These are phyloP conservation scores for Nitzschia sp. DNA, from an alignment of 108 stramenopile species.

Conservation along the genomic window DNA sequence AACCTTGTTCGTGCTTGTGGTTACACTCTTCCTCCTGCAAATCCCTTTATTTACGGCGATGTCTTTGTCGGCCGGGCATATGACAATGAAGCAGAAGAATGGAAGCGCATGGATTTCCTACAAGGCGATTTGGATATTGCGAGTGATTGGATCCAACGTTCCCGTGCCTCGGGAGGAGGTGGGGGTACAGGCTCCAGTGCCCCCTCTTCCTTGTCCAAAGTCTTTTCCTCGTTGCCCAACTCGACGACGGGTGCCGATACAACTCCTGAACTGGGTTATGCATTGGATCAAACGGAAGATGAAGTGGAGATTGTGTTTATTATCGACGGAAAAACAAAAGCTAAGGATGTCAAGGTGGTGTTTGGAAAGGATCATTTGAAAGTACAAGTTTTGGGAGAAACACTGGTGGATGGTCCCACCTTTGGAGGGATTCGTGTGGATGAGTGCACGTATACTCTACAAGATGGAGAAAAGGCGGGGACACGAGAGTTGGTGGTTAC, in stretches of 20 bases:
- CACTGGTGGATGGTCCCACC: conserved; percentile 45
- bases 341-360: conserved; percentile 63
- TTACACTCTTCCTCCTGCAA: conserved; percentile 29
- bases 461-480: conserved; percentile 38
- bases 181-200: conserved; percentile 47
- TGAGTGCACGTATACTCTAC: conserved; percentile 66
- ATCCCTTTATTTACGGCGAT: conserved; percentile 62
- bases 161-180: conserved; percentile 52
- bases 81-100: conserved; percentile 71
- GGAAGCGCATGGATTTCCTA: conserved; percentile 66
- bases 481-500: conserved; percentile 57
- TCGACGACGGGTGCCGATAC: neutral
- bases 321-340: conserved; percentile 48
- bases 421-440: conserved; percentile 25
- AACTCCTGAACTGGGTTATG: conserved; percentile 32
- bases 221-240: too few relatives aligned
- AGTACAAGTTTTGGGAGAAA: conserved; percentile 55
- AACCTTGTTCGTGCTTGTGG: conserved; percentile 61
- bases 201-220: conserved; percentile 27
- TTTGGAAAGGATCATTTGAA: conserved; percentile 53
- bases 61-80: conserved; percentile 73
- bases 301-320: conserved; percentile 72
- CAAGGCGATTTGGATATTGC: conserved; percentile 44
- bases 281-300: conserved; percentile 71
- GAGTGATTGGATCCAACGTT: conserved; percentile 53